These are phyloP conservation scores for Podaxis sp. DNA, from an alignment of 768 basidiomycete species.

Conservation along the genomic window DNA sequence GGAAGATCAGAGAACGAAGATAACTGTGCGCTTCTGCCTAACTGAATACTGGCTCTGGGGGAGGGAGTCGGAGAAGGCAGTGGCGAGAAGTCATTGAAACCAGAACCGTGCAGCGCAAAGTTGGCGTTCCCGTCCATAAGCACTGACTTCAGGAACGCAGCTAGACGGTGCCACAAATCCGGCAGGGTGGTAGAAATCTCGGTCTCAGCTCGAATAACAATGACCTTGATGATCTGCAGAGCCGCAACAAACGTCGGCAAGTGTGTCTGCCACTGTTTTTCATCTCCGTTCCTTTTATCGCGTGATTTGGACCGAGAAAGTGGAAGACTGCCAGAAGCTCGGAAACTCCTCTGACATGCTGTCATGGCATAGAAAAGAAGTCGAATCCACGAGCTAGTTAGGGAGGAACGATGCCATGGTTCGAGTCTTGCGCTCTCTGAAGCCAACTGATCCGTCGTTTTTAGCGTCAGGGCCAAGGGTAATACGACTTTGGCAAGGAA, in stretches of 20 bases:
- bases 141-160: constrained; percentile 45
- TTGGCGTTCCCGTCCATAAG: constrained; percentile 58
- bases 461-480: constrained; percentile 55
- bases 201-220: constrained; percentile 59
- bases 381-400: constrained; percentile 57
- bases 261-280: constrained; percentile 28
- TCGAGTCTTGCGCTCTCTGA: constrained; percentile 41
- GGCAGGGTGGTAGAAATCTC: constrained; percentile 56
- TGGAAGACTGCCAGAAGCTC: constrained; percentile 19
- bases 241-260: constrained; percentile 46
- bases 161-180: constrained; percentile 65
- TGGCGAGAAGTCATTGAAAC: constrained; percentile 38
- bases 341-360: constrained; percentile 42
- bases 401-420: constrained; percentile 41
- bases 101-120: constrained; percentile 45
- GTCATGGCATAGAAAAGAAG: constrained; percentile 58
- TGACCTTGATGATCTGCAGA: constrained; percentile 66
- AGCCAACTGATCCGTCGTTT: constrained; percentile 44
- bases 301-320: constrained; percentile 43
- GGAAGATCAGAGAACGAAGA: constrained; percentile 28
- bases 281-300: constrained; percentile 28
- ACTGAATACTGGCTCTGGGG: constrained; percentile 44
- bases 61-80: constrained; percentile 51
- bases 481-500: constrained; percentile 66
- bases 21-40: constrained; percentile 27